These are phyloP conservation scores for Stenogyne calaminthoides DNA, from an alignment of 305 asterid genomes.

Conservation along the genomic window DNA sequence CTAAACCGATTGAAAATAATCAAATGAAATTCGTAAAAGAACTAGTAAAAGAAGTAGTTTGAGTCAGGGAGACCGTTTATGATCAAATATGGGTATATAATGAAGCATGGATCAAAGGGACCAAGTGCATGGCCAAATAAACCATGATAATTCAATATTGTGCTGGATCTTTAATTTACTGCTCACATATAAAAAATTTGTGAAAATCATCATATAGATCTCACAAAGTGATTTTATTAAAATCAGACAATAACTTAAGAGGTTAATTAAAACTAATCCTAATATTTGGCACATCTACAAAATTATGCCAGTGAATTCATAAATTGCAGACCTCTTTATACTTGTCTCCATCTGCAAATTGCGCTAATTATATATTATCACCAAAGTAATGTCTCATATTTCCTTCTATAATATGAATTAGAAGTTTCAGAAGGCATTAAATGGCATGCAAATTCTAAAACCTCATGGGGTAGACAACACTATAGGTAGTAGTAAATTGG, in stretches of 20 bases:
- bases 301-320: neutral
- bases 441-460: neutral
- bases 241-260: neutral
- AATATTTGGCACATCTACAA: neutral
- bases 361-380: neutral
- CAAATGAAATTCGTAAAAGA: neutral
- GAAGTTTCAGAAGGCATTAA: neutral
- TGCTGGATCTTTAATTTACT: slow-evolving; percentile 10
- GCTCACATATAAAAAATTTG: slow-evolving; percentile 13
- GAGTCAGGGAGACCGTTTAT: slow-evolving; percentile 2
- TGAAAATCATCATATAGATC: slow-evolving; percentile 23
- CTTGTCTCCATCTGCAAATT: neutral
- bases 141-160: neutral
- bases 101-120: slow-evolving; percentile 24
- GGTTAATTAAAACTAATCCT: slow-evolving; percentile 3
- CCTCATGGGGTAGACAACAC: neutral
- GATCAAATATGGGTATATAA: slow-evolving; percentile 13
- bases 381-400: neutral
- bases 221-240: slow-evolving; percentile 12
- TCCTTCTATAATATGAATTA: neutral
- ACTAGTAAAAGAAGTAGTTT: neutral
- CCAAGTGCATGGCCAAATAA: slow-evolving; percentile 15
- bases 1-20: slow-evolving; percentile 35
- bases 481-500: neutral
- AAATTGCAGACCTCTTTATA: slow-evolving; percentile 6